phyloP scores from a whole-genome alignment of 192 early-diverging fungal genomes.

The Coemansia sp. region DNA sequence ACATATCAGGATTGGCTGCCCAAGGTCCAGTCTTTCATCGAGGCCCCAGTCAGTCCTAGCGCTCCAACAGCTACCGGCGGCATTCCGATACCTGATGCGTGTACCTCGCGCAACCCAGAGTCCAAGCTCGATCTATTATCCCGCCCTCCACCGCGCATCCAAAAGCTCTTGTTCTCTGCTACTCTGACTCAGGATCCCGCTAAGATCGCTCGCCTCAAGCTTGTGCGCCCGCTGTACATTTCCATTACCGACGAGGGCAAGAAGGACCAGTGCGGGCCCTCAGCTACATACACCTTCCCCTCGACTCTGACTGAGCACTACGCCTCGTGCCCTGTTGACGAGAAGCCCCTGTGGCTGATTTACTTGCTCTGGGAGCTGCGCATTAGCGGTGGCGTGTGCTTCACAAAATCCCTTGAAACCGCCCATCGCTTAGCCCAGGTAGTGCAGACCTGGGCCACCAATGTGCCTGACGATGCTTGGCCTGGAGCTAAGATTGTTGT shows the following conservation, averaged over 20 bases:
- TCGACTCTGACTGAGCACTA: conserved; percentile 69
- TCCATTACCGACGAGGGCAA: conserved; percentile 54
- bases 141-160: conserved; percentile 56
- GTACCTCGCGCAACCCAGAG: conserved; percentile 13
- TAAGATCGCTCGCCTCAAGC: conserved; percentile 81
- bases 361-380: conserved; percentile 70
- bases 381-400: conserved; percentile 69
- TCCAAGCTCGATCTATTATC: conserved; percentile 18
- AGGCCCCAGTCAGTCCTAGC: not conserved
- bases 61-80: not conserved
- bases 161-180: conserved; percentile 95
- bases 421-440: conserved; percentile 79
- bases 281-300: conserved; percentile 48
- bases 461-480: conserved; percentile 21
- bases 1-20: conserved; percentile 90
- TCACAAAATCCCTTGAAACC: conserved; percentile 88
- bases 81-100: conserved; percentile 17
- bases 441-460: conserved; percentile 60
- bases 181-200: conserved; percentile 92
- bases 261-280: conserved; percentile 14
- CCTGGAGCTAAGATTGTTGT: conserved; percentile 28
- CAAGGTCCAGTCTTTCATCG: conserved; percentile 63
- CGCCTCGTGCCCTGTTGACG: conserved; percentile 59
- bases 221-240: conserved; percentile 82
- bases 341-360: conserved; percentile 84